Conservation (phyloP, 1,139 yeast genomes). For the Nakaseomyces bracarensis region DNA sequence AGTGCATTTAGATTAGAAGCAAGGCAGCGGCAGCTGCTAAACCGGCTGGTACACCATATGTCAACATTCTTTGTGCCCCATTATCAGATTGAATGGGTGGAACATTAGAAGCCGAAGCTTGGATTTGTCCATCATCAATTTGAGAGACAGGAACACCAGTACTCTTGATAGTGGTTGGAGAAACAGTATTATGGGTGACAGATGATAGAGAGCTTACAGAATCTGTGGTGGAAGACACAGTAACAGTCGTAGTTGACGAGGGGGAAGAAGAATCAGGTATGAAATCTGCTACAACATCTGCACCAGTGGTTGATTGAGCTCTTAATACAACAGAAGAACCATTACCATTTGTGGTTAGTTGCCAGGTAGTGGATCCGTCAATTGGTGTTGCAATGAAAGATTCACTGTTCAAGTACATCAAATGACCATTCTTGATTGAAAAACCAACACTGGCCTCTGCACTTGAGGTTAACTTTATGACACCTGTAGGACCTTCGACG, state of each 20-base stretch:
- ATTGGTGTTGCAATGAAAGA: constrained; percentile 20
- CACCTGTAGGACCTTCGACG: constrained; percentile 18
- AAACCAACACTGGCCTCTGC: constrained; percentile 28
- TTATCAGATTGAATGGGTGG: constrained; percentile 5
- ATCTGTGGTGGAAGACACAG: constrained; percentile 14
- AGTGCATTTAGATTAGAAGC: not conserved
- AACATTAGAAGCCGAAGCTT: constrained; percentile 4
- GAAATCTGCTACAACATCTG: constrained; percentile 16
- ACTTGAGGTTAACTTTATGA: constrained; percentile 14
- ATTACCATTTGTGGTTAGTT: not conserved
- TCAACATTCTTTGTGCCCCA: not conserved
- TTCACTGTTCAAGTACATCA: constrained; percentile 22
- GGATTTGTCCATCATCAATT: constrained; percentile 8
- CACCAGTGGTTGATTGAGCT: not conserved
- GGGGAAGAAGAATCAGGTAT: constrained; percentile 19
- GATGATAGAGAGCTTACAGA: constrained; percentile 1
- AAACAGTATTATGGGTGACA: not conserved
- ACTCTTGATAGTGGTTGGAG: not conserved
- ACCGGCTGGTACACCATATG: constrained; percentile 2
- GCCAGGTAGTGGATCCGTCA: constrained; percentile 7
- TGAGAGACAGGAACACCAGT: constrained; percentile 8
- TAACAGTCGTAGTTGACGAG: constrained; percentile 15
- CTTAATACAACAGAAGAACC: constrained; percentile 5
- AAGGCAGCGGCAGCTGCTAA: constrained; percentile 3
- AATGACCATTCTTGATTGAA: constrained; percentile 23